Evolutionary conservation across 139 green algal genomes (phyloP).

Genomic region (Tetraselmis striata): DNA sequence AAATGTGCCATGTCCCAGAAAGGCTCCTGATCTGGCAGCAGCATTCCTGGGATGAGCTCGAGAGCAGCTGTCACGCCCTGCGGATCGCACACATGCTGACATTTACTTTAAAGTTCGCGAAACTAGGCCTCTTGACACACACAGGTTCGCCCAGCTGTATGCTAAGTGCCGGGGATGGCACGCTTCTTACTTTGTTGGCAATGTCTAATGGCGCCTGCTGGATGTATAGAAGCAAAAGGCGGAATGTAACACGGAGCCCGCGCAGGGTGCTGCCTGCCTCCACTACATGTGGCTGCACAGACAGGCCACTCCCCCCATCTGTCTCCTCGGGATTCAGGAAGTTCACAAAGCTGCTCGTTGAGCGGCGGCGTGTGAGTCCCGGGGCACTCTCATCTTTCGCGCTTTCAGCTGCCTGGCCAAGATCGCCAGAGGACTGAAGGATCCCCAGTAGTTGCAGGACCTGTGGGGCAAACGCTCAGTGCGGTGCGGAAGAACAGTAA

Average conservation of each 20-base stretch:
- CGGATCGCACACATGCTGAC: too few relatives aligned
- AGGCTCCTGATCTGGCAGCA: background rate
- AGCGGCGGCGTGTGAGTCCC: background rate
- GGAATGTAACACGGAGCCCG: constrained; percentile 7
- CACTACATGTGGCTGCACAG: background rate
- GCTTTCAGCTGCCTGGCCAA: too few relatives aligned
- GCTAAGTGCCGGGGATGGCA: too few relatives aligned
- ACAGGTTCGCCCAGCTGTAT: too few relatives aligned
- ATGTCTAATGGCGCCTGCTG: constrained; percentile 1
- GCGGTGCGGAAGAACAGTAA: too few relatives aligned
- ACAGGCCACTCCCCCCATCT: background rate
- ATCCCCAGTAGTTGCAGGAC: too few relatives aligned
- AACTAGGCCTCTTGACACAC: too few relatives aligned
- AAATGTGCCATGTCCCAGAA: background rate
- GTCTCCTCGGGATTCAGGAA: background rate
- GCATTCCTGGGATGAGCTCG: background rate
- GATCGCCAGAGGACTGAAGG: too few relatives aligned
- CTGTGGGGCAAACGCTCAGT: too few relatives aligned
- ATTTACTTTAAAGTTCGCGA: too few relatives aligned
- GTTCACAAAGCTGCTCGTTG: background rate
- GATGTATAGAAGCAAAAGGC: constrained; percentile 20
- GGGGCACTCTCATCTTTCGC: too few relatives aligned
- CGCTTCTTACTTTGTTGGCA: background rate
- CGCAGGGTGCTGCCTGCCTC: background rate
- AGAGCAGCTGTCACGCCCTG: background rate